phyloP scores from a whole-genome alignment of 345 rosid species.

The Nasturtium officinale region DNA sequence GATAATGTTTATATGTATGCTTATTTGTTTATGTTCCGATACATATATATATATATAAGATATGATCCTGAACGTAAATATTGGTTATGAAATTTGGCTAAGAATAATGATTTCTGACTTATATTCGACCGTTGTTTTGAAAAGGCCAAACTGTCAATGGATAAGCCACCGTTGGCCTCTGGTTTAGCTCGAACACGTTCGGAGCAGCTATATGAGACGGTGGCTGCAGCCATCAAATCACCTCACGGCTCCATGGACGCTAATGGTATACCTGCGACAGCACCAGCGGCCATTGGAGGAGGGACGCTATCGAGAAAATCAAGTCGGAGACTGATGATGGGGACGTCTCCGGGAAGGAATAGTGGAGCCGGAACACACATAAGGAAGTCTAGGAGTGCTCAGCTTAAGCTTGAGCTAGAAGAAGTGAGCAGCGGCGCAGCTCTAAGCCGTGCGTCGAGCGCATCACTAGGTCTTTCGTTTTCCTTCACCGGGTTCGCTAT shows the following conservation, averaged over 20 bases:
- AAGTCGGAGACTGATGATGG: constrained; percentile 59
- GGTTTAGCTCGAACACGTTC: constrained; percentile 76
- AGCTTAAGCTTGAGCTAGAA: constrained; percentile 67
- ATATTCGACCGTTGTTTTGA: neutral
- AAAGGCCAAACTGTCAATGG: constrained; percentile 45
- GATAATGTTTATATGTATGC: constrained; percentile 2
- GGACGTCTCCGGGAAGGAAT: constrained; percentile 62
- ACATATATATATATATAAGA: neutral
- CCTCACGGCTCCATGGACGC: constrained; percentile 42
- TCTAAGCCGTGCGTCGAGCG: constrained; percentile 93
- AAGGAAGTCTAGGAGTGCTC: constrained; percentile 89
- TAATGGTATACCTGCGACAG: constrained; percentile 37
- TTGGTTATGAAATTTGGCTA: neutral
- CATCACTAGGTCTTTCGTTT: constrained; percentile 86
- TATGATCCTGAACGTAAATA: constrained; percentile 11
- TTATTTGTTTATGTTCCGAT: neutral
- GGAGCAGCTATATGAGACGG: constrained; percentile 69
- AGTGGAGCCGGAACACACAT: constrained; percentile 64
- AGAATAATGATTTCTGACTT: constrained; percentile 18
- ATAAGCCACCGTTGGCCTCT: constrained; percentile 53
- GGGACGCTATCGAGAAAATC: constrained; percentile 67
- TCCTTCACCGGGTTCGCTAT: constrained; percentile 91
- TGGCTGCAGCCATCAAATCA: constrained; percentile 78
- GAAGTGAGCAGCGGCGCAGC: constrained; percentile 88
- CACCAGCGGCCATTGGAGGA: constrained; percentile 34